Percentiles rank a stretch among this genome's conserved stretches.
These are phyloP conservation scores for Diaporthe helianthi DNA, from an alignment of 2,329 filamentous ascomycete genomes.

Conservation along the genomic window DNA sequence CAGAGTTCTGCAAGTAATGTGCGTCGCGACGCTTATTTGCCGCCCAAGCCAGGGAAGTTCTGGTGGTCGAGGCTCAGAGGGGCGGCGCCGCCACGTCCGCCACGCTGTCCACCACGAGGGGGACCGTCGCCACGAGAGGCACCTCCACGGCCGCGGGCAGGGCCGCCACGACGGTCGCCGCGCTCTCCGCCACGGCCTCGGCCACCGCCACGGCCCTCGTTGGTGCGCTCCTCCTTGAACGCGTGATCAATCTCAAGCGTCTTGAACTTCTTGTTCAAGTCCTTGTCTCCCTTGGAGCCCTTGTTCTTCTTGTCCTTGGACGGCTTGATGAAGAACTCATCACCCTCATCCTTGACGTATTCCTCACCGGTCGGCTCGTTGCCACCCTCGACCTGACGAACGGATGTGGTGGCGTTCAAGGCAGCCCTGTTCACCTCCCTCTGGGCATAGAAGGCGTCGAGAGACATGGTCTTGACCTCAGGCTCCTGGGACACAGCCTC, in stretches of 20 bases:
- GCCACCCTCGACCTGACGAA: conserved; percentile 86
- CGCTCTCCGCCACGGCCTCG: conserved; percentile 62
- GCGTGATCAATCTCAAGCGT: no score
- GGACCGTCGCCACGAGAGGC: conserved; percentile 53
- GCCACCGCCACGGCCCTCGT: conserved; percentile 57
- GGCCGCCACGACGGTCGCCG: conserved; percentile 54
- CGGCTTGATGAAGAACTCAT: conserved; percentile 76
- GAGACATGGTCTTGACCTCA: conserved; percentile 90
- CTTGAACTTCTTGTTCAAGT: not conserved
- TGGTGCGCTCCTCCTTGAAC: not conserved
- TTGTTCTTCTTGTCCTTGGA: conserved; percentile 83
- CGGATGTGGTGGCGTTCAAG: conserved; percentile 68
- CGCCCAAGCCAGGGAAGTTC: conserved; percentile 66
- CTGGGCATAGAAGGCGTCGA: conserved; percentile 83
- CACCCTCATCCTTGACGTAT: conserved; percentile 72
- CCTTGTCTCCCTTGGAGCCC: conserved; percentile 35
- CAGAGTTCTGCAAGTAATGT: conserved; percentile 22
- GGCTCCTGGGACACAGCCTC: conserved; percentile 60
- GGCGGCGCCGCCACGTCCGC: conserved; percentile 53
- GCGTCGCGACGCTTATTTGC: conserved; percentile 46
- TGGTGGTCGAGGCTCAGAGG: conserved; percentile 65
- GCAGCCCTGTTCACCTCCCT: conserved; percentile 76
- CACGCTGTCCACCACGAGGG: conserved; percentile 50
- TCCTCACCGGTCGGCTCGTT: conserved; percentile 42
- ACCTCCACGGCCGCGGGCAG: conserved; percentile 55